Base-by-base conservation (phyloP, 31 red algal species). In the Bonnemaisonia californica region DNA sequence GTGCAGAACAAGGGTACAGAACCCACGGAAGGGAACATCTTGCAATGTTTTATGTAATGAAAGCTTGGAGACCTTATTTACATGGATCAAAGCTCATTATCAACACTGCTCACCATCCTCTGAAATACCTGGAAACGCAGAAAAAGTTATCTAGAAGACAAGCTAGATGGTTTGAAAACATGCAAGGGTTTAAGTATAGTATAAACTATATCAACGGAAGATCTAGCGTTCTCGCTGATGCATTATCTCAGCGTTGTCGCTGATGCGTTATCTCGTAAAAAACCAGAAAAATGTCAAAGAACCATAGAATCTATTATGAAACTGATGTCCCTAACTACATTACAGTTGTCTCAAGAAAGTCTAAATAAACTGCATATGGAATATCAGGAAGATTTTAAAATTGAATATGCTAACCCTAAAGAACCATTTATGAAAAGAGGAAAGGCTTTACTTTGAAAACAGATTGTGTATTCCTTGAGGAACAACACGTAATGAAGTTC, bases 21-120 rank as follows among this genome's bases (percentile, higher is more conserved):
- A 89, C 76, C 45, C 66, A 80, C 54, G 85, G 80, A 60, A 30
- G 38, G 24, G 85, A 89, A 70, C 39, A 70, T 1, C 31, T 84
- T 4, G 74, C 65, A 29, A 72, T 89, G 79, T 29, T 80, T 13
- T 60, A 72, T 3, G 76, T 62, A 7, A 35, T 89, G 18, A 35
- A 79, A 23, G 56, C 51, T n/a, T 79, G 85, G 85, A 78, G 85
- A 78, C 55, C 51, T 12, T 88, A 88, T 33, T 42, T 88, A 33
- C 76, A 79, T 34, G 61, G 74, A 21, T 41, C 27, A 3, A 40
- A 54, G 16, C 72, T 88, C 41, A 73, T 2, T 2, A 69, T 88
- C 1, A 36, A 41, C 21, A 88, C 74, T 0, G 74, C 79, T 35
- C 76, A 79, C 40, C 54, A 79, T 54, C 76, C 61, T 3, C 1